A percentile compares a stretch with the other conserved stretches of the same genome.
Conservation (phyloP, 2,329 filamentous ascomycete species). For the Coniochaeta sp. region DNA sequence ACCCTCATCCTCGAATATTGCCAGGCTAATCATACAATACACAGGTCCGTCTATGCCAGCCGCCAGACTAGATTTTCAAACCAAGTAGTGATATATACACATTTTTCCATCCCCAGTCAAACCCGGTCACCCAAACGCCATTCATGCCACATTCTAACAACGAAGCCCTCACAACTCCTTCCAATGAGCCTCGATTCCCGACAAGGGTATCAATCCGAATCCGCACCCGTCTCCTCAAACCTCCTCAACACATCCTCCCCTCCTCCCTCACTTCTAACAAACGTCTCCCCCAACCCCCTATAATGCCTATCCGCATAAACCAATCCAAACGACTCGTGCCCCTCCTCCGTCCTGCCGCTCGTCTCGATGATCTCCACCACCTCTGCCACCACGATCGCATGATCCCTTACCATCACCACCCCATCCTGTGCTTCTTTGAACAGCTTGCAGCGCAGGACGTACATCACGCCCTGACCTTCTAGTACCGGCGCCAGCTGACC, state of each 20-base stretch:
- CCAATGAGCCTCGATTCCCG: too few relatives aligned
- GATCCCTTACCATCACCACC: conserved; percentile 40
- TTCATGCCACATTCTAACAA: too few relatives aligned
- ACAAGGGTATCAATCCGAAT: too few relatives aligned
- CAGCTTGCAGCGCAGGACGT: conserved; percentile 36
- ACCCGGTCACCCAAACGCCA: too few relatives aligned
- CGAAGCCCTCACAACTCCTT: too few relatives aligned
- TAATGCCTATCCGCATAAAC: conserved; percentile 44
- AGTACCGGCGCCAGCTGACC: conserved; percentile 32
- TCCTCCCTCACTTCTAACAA: background rate
- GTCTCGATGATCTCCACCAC: conserved; percentile 37
- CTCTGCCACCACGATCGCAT: conserved; percentile 45
- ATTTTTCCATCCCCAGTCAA: too few relatives aligned
- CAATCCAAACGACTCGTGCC: conserved; percentile 33
- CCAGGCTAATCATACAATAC: too few relatives aligned
- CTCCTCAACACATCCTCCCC: background rate
- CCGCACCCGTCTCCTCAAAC: too few relatives aligned
- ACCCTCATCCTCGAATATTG: too few relatives aligned
- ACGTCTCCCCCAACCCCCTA: conserved; percentile 40
- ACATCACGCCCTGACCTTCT: conserved; percentile 44
- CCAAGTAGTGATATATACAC: too few relatives aligned
- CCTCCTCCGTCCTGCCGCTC: conserved; percentile 10
- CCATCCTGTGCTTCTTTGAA: conserved; percentile 30
- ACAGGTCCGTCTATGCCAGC: too few relatives aligned
- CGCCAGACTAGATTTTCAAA: too few relatives aligned